Conservation (phyloP, 1,284 basidiomycete species). For the Tausonia pullulans region DNA sequence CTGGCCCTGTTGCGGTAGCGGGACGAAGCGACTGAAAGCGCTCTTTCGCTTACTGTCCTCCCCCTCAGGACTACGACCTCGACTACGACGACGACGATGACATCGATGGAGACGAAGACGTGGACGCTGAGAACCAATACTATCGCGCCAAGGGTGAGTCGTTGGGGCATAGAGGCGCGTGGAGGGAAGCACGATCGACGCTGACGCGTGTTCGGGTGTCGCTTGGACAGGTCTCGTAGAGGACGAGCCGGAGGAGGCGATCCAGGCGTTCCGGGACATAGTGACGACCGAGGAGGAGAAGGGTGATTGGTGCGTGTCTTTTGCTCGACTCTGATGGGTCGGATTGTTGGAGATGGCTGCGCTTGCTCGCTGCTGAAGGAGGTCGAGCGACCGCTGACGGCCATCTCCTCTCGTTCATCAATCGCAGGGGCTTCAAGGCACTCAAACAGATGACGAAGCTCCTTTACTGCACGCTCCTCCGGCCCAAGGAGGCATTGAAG, state of each 20-base stretch:
- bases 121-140: slow-evolving; percentile 98
- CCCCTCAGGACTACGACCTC: slow-evolving; percentile 77
- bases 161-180: background rate
- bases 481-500: slow-evolving; percentile 71
- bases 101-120: slow-evolving; percentile 49
- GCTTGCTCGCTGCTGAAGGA: too few relatives aligned
- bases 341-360: too few relatives aligned
- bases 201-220: background rate
- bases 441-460: slow-evolving; percentile 96
- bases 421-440: slow-evolving; percentile 88
- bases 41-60: background rate
- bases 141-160: slow-evolving; percentile 86
- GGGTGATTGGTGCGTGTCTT: slow-evolving; percentile 68
- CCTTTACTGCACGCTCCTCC: slow-evolving; percentile 64
- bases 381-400: background rate
- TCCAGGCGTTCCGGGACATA: slow-evolving; percentile 76
- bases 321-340: background rate
- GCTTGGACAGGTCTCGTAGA: slow-evolving; percentile 66
- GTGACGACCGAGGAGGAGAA: slow-evolving; percentile 80
- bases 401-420: slow-evolving; percentile 1
- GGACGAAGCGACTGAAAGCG: background rate
- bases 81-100: slow-evolving; percentile 86
- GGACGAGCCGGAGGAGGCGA: slow-evolving; percentile 74
- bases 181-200: background rate
- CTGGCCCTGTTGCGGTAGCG: background rate